phyloP scores from a whole-genome alignment of 768 basidiomycete species.

The Tricholoma matsutake region DNA sequence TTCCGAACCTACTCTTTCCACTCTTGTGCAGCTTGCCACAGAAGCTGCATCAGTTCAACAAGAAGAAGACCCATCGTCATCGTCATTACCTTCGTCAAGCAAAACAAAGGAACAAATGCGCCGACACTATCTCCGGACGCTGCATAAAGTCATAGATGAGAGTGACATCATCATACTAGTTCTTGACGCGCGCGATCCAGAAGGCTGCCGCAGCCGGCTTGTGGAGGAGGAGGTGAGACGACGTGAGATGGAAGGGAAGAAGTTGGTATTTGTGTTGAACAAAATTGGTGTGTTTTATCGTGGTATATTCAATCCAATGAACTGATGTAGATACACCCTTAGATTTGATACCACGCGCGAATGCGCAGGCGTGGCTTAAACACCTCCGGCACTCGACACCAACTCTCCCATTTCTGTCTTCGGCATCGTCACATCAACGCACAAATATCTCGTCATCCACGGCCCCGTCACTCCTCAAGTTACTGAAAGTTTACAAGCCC shows the following conservation, averaged over 20 bases:
- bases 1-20: conserved; percentile 59
- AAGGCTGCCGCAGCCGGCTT: conserved; percentile 86
- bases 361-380: conserved; percentile 87
- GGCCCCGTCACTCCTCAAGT: conserved; percentile 70
- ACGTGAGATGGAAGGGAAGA: conserved; percentile 86
- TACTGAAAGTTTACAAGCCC: conserved; percentile 82
- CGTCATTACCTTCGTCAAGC: conserved; percentile 20
- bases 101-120: conserved; percentile 71
- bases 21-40: conserved; percentile 49
- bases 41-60: conserved; percentile 21
- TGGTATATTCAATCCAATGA: neutral
- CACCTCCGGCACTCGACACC: conserved; percentile 92
- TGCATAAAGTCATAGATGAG: conserved; percentile 92
- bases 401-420: conserved; percentile 86
- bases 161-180: conserved; percentile 89
- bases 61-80: conserved; percentile 30
- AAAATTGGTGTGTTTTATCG: conserved; percentile 73
- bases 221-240: conserved; percentile 93
- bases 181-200: conserved; percentile 92
- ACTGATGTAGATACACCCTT: neutral
- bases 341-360: conserved; percentile 89
- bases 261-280: conserved; percentile 90
- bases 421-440: conserved; percentile 71
- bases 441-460: conserved; percentile 78
- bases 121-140: conserved; percentile 69